These are phyloP conservation scores for Talaromyces thailandensis DNA, from an alignment of 495 filamentous ascomycete genomes.

Conservation along the genomic window DNA sequence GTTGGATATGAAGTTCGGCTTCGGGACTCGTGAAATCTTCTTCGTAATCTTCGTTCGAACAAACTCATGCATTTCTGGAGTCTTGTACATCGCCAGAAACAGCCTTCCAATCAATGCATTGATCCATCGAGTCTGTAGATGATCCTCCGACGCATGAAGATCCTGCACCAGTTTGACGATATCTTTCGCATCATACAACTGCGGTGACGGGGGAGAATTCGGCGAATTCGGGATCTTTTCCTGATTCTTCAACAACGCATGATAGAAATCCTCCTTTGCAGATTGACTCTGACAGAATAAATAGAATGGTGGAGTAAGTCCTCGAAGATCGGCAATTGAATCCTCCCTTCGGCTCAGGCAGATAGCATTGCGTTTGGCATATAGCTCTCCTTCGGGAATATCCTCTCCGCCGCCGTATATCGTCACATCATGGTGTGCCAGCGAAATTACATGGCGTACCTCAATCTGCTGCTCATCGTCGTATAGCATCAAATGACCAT, in stretches of 20 bases:
- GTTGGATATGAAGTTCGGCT: slow-evolving; percentile 78
- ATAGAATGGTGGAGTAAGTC: slow-evolving; percentile 70
- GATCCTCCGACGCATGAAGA: slow-evolving; percentile 86
- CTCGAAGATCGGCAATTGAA: slow-evolving; percentile 48
- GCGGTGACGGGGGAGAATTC: slow-evolving; percentile 56
- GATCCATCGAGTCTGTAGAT: slow-evolving; percentile 86
- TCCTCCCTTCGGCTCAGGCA: slow-evolving; percentile 65
- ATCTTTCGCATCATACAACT: slow-evolving; percentile 74
- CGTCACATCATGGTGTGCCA: slow-evolving; percentile 78
- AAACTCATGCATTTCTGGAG: slow-evolving; percentile 66
- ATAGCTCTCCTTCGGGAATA: slow-evolving; percentile 87
- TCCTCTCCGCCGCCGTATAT: slow-evolving; percentile 74
- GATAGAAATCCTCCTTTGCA: slow-evolving; percentile 97
- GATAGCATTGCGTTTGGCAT: slow-evolving; percentile 91
- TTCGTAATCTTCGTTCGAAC: slow-evolving; percentile 83
- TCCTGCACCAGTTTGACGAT: slow-evolving; percentile 80
- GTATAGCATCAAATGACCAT: slow-evolving; percentile 95
- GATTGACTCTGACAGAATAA: slow-evolving; percentile 91
- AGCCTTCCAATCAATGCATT: slow-evolving; percentile 83
- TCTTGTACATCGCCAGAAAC: slow-evolving; percentile 83
- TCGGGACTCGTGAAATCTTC: slow-evolving; percentile 91
- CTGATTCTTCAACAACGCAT: slow-evolving; percentile 80
- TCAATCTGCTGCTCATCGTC: slow-evolving; percentile 84
- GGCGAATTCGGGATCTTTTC: slow-evolving; percentile 49
- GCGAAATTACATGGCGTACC: slow-evolving; percentile 87